Conservation (phyloP, 352 stramenopile genomes). For the Globisporangium barbulae region DNA sequence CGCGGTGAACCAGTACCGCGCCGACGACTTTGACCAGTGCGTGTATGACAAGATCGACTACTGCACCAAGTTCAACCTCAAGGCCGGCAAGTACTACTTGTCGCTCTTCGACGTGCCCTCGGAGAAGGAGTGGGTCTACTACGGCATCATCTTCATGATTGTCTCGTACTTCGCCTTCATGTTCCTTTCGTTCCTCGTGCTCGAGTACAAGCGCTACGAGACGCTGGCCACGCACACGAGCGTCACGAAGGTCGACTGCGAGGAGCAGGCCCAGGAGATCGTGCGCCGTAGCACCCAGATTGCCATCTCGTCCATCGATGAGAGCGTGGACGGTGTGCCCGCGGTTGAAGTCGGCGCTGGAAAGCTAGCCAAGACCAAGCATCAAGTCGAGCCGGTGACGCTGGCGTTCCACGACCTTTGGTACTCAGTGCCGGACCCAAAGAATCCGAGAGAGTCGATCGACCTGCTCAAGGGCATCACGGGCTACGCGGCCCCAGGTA, state of each 20-base stretch:
- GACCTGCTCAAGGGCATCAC: conserved; percentile 48
- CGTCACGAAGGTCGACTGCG: conserved; percentile 10
- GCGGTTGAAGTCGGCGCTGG: not conserved
- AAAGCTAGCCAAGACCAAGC: not conserved
- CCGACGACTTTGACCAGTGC: too few relatives aligned
- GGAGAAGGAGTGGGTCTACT: conserved; percentile 20
- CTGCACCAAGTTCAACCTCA: conserved; percentile 4
- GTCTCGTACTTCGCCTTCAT: conserved; percentile 23
- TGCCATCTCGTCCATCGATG: not conserved
- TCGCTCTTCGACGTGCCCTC: conserved; percentile 23
- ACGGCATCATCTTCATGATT: conserved; percentile 23
- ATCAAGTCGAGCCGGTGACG: conserved; percentile 17
- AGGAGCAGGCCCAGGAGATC: conserved; percentile 7
- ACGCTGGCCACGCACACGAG: conserved; percentile 8
- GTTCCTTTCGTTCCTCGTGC: conserved; percentile 20
- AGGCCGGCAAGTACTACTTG: conserved; percentile 19
- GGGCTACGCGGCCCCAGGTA: conserved; percentile 24
- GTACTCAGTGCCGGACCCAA: conserved; percentile 24
- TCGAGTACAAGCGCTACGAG: conserved; percentile 27
- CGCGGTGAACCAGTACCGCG: too few relatives aligned
- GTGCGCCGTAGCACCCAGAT: conserved; percentile 6
- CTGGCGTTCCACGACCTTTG: conserved; percentile 24
- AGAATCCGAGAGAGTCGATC: conserved; percentile 27
- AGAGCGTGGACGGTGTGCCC: not conserved
- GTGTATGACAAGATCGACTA: too few relatives aligned